Evolutionary conservation across 2,329 filamentous ascomycete species (phyloP).

Genomic region (Lasiodiplodia hormozganensis): DNA sequence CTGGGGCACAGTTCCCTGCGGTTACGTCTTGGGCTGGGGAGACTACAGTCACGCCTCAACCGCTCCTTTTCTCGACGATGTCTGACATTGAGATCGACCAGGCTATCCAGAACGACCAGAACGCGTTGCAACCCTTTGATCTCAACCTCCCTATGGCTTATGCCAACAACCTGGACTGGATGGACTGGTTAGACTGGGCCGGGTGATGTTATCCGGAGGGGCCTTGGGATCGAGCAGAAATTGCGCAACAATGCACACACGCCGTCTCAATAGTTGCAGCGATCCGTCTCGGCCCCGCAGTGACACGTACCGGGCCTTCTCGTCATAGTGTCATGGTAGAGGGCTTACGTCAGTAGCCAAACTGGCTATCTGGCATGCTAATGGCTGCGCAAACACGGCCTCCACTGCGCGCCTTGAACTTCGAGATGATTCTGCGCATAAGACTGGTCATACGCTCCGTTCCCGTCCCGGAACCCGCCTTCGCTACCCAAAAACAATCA

Average conservation of each 20-base stretch:
- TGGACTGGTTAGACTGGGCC: constrained; percentile 29
- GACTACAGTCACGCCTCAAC: constrained; percentile 52
- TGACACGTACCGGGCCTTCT: not conserved
- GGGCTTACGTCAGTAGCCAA: not conserved
- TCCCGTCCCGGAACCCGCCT: not conserved
- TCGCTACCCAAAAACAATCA: not conserved
- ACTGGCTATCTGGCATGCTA: not conserved
- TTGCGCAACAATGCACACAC: not conserved
- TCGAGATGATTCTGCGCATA: not conserved
- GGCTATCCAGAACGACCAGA: constrained; percentile 67
- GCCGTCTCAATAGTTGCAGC: not conserved
- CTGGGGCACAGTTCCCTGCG: constrained; percentile 26
- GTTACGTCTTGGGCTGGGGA: constrained; percentile 33
- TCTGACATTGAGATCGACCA: constrained; percentile 73
- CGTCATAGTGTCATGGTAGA: not conserved
- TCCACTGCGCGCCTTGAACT: not conserved
- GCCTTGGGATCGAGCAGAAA: not conserved
- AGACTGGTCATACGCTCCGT: not conserved
- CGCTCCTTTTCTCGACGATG: constrained; percentile 71
- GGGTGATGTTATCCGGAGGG: not conserved
- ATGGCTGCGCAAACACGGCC: not conserved
- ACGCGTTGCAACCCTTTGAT: constrained; percentile 62
- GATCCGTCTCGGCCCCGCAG: not conserved
- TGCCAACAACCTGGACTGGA: constrained; percentile 35
- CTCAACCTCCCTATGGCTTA: constrained; percentile 67